Evolutionary conservation across 768 basidiomycete species (phyloP), one percentile per base, ranked within the genome.

Genomic region (Lentinus tigrinus): DNA sequence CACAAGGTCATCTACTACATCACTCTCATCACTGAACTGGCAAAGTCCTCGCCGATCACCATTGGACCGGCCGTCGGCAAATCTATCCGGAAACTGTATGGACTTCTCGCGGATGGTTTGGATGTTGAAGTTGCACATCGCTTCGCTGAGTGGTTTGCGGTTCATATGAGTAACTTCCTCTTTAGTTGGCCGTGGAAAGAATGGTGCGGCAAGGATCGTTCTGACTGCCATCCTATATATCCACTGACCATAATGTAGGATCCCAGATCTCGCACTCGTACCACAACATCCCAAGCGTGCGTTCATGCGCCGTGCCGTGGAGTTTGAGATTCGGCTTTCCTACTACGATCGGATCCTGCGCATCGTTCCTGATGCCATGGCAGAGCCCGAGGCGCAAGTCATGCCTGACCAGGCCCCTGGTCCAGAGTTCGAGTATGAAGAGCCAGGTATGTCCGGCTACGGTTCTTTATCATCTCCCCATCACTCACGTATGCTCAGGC

Each of bases 181-280:
- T 99, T 98, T 74, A 87, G 89, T 66, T 98, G 97, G 97, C 93
- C 97, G 14, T 99, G 97, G 97, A 95, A 93, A 67, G 97, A 98
- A 81, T 99, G 97, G 96, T 54, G 60, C 13, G 19, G 6, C 19
- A 48, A 9, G 42, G n/a, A n/a, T n/a, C n/a, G n/a, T n/a, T n/a
- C n/a, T n/a, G n/a, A n/a, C n/a, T 50, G 56, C 50, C 51, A 19
- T 27, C 44, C 27, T 48, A 31, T 19, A 52, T 27, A 38, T 13
- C 21, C 31, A 4, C 43, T 37, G 11, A 26, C 19, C 39, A 21
- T 16, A 16, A 10, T 24, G 10, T 52, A 98, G 96, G 96, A 76
- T 93, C 14, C 87, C 89, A 2, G 97, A 98, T 74, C 76, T 98
- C 28, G 71, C 81, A 1, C 74, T 96, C 10, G 75, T 85, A 4